These are phyloP conservation scores for Scytalidium sp. DNA, from an alignment of 2,329 filamentous ascomycete genomes.

Conservation along the genomic window DNA sequence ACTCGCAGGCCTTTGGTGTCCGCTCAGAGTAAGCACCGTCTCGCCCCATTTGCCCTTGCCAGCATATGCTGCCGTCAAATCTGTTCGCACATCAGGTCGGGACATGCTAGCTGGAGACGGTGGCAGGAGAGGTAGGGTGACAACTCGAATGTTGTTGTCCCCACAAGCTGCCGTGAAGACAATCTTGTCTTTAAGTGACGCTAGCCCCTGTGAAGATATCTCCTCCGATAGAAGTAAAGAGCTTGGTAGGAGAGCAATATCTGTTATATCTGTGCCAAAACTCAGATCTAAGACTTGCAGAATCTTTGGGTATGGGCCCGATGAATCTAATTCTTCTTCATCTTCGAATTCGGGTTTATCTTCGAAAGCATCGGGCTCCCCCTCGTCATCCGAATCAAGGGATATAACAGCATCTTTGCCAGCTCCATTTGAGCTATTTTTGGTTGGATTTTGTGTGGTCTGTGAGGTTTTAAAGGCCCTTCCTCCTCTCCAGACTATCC, in stretches of 20 bases:
- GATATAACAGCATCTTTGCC: conserved; percentile 56
- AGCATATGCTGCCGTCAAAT: conserved; percentile 49
- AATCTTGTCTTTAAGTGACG: conserved; percentile 52
- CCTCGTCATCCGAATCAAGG: conserved; percentile 62
- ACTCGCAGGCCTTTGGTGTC: conserved; percentile 50
- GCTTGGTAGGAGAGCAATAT: conserved; percentile 53
- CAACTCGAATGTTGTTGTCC: conserved; percentile 52
- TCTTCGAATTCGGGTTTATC: conserved; percentile 60
- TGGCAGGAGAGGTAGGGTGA: conserved; percentile 59
- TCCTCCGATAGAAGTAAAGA: conserved; percentile 48
- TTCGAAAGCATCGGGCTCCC: conserved; percentile 35
- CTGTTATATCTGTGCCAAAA: conserved; percentile 52
- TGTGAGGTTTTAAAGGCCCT: conserved; percentile 52
- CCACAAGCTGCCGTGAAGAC: conserved; percentile 60
- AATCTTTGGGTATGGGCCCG: conserved; percentile 48
- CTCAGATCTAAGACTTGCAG: conserved; percentile 60
- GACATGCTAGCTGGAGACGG: conserved; percentile 59
- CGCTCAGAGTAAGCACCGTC: conserved; percentile 49
- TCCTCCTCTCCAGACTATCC: conserved; percentile 61
- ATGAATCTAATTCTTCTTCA: conserved; percentile 33
- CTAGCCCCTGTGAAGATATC: conserved; percentile 40
- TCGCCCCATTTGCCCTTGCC: conserved; percentile 65
- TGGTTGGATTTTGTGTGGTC: conserved; percentile 21
- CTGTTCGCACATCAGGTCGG: conserved; percentile 47
- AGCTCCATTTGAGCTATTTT: conserved; percentile 50